Evolutionary conservation across 1,284 basidiomycete species (phyloP).

Genomic region (Peniophora sp.): DNA sequence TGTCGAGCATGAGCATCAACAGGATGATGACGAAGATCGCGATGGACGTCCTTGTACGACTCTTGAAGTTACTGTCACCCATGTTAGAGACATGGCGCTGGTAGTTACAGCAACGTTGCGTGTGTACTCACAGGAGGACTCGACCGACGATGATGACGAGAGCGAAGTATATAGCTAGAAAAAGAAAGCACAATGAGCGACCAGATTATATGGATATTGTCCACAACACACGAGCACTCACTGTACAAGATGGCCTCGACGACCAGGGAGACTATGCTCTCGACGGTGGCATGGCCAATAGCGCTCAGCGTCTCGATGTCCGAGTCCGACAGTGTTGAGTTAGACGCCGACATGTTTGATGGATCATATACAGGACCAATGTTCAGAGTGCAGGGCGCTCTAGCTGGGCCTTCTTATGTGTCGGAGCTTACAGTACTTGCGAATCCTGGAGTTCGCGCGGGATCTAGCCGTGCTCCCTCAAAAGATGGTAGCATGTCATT

Average conservation of each 20-base stretch:
- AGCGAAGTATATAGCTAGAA: not conserved
- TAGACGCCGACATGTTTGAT: no score
- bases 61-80: not conserved
- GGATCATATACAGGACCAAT: no score
- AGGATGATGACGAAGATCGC: slow-evolving; percentile 5
- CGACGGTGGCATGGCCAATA: not conserved
- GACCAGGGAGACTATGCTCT: not conserved
- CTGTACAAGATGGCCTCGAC: not conserved
- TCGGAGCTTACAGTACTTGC: no score
- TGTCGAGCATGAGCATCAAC: slow-evolving; percentile 2
- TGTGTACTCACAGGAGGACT: not conserved
- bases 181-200: no score
- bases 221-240: no score
- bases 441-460: no score
- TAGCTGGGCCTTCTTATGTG: no score
- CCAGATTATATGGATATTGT: no score
- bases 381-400: no score
- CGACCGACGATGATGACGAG: not conserved
- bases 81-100: no score
- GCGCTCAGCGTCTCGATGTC: not conserved
- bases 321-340: not conserved
- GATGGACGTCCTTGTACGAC: slow-evolving; percentile 4
- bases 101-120: not conserved
- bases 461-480: no score
- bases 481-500: no score